Percentiles rank a stretch among this genome's conserved stretches.
Conservation (phyloP, 2,329 filamentous ascomycete species). For the Venturia effusa region DNA sequence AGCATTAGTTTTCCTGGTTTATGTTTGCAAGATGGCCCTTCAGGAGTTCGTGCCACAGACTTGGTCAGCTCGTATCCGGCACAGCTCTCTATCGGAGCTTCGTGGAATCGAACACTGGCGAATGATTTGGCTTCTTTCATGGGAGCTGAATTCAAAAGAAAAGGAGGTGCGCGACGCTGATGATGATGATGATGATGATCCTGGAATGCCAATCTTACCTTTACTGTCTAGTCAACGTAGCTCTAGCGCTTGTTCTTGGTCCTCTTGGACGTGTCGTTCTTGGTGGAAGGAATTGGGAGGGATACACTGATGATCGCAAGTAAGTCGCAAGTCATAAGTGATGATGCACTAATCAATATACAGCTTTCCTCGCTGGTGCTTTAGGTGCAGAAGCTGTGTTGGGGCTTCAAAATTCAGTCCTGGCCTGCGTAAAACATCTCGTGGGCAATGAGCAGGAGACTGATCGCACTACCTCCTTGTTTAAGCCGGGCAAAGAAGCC, state of each 20-base stretch:
- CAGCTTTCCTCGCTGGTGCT: slow-evolving; percentile 8
- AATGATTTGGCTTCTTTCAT: slow-evolving; percentile 2
- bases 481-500: background rate
- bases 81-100: slow-evolving; percentile 8
- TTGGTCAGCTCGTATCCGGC: slow-evolving; percentile 5
- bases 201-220: background rate
- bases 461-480: slow-evolving; percentile 10
- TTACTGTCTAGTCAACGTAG: slow-evolving; percentile 2
- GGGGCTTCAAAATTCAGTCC: slow-evolving; percentile 8
- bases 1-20: slow-evolving; percentile 6
- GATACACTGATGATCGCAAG: slow-evolving; percentile 6
- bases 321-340: background rate
- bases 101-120: slow-evolving; percentile 10
- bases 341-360: background rate
- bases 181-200: background rate
- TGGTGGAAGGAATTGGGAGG: slow-evolving; percentile 12
- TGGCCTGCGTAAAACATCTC: slow-evolving; percentile 15
- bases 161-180: slow-evolving; percentile 8
- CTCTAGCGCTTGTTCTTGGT: slow-evolving; percentile 9
- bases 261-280: slow-evolving; percentile 7
- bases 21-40: slow-evolving; percentile 8
- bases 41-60: slow-evolving; percentile 6
- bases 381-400: background rate
- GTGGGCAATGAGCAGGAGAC: slow-evolving; percentile 24
- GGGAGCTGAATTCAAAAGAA: slow-evolving; percentile 11